These are phyloP conservation scores for Colletotrichum tropicicola DNA, from an alignment of 2,329 filamentous ascomycete genomes.

Conservation along the genomic window DNA sequence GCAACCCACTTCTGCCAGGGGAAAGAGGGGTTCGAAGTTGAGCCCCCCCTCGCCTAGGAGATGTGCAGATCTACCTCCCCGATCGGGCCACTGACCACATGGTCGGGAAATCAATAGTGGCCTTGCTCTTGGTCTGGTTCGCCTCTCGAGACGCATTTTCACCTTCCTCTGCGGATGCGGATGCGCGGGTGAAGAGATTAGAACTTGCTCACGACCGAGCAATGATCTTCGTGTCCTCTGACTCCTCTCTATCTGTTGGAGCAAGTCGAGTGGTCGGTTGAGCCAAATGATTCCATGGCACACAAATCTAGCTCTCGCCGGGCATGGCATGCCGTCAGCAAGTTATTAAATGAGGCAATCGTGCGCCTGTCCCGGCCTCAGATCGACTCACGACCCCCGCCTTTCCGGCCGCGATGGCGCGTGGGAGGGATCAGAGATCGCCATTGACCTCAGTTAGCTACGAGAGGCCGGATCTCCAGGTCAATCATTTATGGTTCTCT, in stretches of 20 bases:
- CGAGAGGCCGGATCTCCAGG: too few species aligned
- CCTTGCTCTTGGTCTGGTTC: not conserved
- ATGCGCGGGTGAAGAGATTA: not conserved
- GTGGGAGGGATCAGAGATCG: too few species aligned
- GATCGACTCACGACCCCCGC: not conserved
- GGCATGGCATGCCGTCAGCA: conserved; percentile 3
- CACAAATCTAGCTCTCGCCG: too few species aligned
- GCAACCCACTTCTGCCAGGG: not conserved
- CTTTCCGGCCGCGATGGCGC: too few species aligned
- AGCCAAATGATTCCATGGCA: too few species aligned
- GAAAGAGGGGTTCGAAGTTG: not conserved
- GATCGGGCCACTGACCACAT: not conserved
- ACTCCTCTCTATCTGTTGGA: too few species aligned
- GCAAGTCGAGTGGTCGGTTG: too few species aligned
- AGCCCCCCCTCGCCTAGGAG: not conserved
- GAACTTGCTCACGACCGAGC: too few species aligned
- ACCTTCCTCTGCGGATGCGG: not conserved
- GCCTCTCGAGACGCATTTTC: not conserved
- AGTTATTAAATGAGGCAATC: not conserved
- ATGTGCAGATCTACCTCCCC: conserved; percentile 1
- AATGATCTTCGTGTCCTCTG: too few species aligned
- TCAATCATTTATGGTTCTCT: not conserved
- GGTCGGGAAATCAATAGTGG: not conserved
- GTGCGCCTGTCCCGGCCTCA: not conserved
- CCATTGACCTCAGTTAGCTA: too few species aligned